Evolutionary conservation across 2,329 filamentous ascomycete species (phyloP).

Genomic region (Neonectria faginata): DNA sequence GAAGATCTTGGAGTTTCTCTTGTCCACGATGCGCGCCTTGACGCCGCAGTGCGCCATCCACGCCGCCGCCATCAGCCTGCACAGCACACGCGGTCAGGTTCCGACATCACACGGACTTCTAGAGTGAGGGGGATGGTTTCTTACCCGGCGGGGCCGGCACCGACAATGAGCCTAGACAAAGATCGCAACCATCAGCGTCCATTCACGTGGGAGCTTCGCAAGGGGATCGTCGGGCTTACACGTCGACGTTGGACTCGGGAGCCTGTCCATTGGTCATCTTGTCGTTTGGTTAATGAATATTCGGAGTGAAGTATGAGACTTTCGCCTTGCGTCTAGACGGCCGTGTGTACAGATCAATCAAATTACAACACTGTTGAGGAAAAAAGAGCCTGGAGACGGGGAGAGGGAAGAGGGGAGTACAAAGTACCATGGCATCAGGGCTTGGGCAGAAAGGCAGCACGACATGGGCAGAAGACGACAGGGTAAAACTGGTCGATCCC

Average conservation of each 20-base stretch:
- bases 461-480: not conserved
- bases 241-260: not conserved
- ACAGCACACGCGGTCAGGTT: not conserved
- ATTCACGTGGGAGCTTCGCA: not conserved
- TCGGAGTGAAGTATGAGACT: not conserved
- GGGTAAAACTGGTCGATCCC: not conserved
- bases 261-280: not conserved
- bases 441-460: too few relatives aligned
- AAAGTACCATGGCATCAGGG: not conserved
- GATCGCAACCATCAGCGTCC: not conserved
- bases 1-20: slow-evolving; percentile 29
- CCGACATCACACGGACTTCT: not conserved
- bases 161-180: slow-evolving; percentile 20
- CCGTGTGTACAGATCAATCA: not conserved
- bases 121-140: not conserved
- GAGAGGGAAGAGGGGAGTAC: not conserved
- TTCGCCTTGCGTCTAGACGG: not conserved
- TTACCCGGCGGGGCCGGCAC: slow-evolving; percentile 30
- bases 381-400: not conserved
- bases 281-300: not conserved
- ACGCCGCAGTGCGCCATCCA: slow-evolving; percentile 32
- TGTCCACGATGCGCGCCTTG: slow-evolving; percentile 32
- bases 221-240: not conserved
- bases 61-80: slow-evolving; percentile 25
- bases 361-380: not conserved